A percentile compares a stretch with the other conserved stretches of the same genome.
Conservation (phyloP, 169 alveolate genomes). For the Cryptosporidium andersoni region DNA sequence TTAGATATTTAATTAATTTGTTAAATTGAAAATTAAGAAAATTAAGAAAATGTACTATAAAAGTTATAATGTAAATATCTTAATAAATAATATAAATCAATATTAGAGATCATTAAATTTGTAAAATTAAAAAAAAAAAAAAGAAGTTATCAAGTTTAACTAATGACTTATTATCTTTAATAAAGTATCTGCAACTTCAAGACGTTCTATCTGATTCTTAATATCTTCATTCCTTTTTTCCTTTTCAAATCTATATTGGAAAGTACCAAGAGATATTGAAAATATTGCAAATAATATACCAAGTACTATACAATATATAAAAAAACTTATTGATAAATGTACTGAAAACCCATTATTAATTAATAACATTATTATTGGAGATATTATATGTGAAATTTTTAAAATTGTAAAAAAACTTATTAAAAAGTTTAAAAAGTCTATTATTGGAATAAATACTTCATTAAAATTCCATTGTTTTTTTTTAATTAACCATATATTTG, state of each 20-base stretch:
- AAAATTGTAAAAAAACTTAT: conserved; percentile 14
- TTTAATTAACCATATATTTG: conserved; percentile 11
- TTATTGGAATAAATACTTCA: conserved; percentile 23
- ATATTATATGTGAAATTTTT: conserved; percentile 7
- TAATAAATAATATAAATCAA: no score
- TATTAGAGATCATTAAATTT: no score
- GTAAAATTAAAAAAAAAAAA: no score
- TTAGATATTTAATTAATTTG: neutral
- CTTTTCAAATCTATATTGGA: conserved; percentile 48
- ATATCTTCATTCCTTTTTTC: conserved; percentile 8
- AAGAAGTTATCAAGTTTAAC: neutral
- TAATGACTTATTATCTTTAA: neutral
- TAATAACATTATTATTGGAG: conserved; percentile 20
- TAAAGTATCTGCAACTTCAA: neutral
- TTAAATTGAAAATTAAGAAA: conserved; percentile 16
- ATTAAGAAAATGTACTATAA: no score
- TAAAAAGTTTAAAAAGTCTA: conserved; percentile 27
- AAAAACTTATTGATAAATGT: conserved; percentile 34
- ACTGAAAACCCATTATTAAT: neutral
- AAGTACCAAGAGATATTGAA: conserved; percentile 15
- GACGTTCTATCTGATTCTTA: conserved; percentile 30
- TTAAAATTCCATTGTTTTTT: conserved; percentile 39
- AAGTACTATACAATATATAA: conserved; percentile 9
- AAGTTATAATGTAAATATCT: no score
- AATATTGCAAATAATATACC: conserved; percentile 35